A percentile compares a stretch with the other conserved stretches of the same genome.
Evolutionary conservation across 768 basidiomycete genomes (phyloP).

Genomic region (Lactarius vividus): DNA sequence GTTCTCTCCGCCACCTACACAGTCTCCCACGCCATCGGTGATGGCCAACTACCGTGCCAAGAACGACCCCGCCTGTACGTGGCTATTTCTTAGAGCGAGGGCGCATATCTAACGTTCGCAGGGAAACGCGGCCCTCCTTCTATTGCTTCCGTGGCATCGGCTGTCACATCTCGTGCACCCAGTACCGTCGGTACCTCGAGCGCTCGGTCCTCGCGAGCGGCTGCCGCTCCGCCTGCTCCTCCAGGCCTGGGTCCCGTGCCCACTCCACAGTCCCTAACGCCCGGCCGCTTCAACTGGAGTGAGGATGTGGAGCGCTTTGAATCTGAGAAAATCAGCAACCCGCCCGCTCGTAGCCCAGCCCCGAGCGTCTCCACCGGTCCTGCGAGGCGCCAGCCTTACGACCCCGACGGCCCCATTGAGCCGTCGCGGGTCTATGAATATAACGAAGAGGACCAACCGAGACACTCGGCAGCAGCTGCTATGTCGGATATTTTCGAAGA

Average conservation of each 20-base stretch:
- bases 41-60: not conserved
- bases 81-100: not conserved
- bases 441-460: slow-evolving; percentile 1
- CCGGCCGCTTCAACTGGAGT: slow-evolving; percentile 18
- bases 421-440: not conserved
- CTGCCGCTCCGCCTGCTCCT: not conserved
- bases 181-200: not conserved
- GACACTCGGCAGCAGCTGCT: not conserved
- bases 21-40: not conserved
- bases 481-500: not conserved
- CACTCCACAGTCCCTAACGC: not conserved
- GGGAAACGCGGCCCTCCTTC: slow-evolving; percentile 2
- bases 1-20: not conserved
- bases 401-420: not conserved
- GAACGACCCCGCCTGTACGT: slow-evolving; percentile 1
- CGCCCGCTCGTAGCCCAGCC: not conserved
- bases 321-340: not conserved
- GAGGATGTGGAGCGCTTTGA: slow-evolving; percentile 7
- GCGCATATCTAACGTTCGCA: not conserved
- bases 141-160: not conserved
- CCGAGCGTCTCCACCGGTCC: not conserved
- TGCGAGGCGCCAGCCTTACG: not conserved
- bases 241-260: not conserved
- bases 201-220: not conserved
- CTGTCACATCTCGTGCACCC: not conserved